Evolutionary conservation across 148 eudicot species (phyloP).

Genomic region (Drosera capensis): DNA sequence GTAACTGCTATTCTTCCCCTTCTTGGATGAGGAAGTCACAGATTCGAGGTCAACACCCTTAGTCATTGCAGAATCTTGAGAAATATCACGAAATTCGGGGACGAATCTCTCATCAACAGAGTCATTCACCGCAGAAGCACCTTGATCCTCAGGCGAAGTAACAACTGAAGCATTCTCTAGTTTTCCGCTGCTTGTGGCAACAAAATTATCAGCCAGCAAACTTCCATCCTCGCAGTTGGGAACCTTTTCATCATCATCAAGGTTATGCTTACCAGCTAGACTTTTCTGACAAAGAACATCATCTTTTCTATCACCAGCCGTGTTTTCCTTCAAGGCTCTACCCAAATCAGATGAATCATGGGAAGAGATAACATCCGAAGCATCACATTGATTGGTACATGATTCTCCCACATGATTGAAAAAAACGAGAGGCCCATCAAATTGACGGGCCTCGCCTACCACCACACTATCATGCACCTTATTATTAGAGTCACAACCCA

Average conservation of each 20-base stretch:
- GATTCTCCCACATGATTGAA: constrained; percentile 8
- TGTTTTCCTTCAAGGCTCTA: constrained; percentile 13
- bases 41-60: constrained; percentile 14
- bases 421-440: not conserved
- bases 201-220: no score
- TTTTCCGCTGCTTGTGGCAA: no score
- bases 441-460: not conserved
- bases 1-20: constrained; percentile 10
- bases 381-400: constrained; percentile 10
- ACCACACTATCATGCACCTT: constrained; percentile 7
- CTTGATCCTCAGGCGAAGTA: not conserved
- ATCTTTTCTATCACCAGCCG: constrained; percentile 4
- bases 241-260: no score
- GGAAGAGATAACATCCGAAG: constrained; percentile 10
- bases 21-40: constrained; percentile 9
- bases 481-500: constrained; percentile 15
- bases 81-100: constrained; percentile 9
- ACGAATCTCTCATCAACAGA: constrained; percentile 11
- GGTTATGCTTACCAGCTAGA: no score
- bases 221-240: no score
- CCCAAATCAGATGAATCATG: constrained; percentile 9
- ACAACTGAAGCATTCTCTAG: no score
- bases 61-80: constrained; percentile 8
- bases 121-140: constrained; percentile 3
- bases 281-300: no score